phyloP scores from a whole-genome alignment of 176 grass and related monocot genomes.

The Ensete ventricosum region DNA sequence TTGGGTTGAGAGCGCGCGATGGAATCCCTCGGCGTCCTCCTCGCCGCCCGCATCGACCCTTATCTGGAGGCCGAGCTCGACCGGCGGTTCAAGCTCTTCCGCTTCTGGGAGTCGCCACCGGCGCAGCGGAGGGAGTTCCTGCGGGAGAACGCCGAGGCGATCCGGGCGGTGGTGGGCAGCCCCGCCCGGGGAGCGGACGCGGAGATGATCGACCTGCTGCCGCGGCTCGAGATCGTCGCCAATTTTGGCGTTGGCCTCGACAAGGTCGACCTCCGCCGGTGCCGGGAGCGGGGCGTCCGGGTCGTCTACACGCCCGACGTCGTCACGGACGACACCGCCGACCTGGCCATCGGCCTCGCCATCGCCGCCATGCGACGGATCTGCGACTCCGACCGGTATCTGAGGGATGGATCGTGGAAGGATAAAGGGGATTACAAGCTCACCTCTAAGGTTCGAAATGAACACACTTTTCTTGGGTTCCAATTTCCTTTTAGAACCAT shows the following conservation, averaged over 20 bases:
- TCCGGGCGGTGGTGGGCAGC: conserved; percentile 15
- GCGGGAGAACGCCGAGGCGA: background rate
- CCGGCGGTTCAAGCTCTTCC: conserved; percentile 20
- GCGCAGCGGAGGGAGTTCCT: conserved; percentile 11
- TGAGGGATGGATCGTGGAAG: conserved; percentile 33
- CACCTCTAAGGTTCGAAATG: conserved; percentile 25
- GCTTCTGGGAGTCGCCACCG: conserved; percentile 13
- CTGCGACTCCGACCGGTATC: conserved; percentile 23
- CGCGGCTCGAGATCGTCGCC: conserved; percentile 30
- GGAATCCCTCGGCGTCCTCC: conserved; percentile 17
- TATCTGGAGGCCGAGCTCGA: conserved; percentile 24
- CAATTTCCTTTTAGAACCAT: no score
- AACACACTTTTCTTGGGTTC: background rate
- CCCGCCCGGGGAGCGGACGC: background rate
- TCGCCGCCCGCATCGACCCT: background rate
- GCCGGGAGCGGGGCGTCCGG: conserved; percentile 29
- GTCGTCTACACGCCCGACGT: conserved; percentile 40
- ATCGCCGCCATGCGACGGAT: conserved; percentile 38
- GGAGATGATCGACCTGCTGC: conserved; percentile 24
- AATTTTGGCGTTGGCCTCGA: conserved; percentile 37
- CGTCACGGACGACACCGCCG: conserved; percentile 28
- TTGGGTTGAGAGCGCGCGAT: background rate
- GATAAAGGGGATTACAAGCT: conserved; percentile 29
- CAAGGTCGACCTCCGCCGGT: conserved; percentile 39
- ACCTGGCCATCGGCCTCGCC: conserved; percentile 46